Percentiles rank a stretch among this genome's conserved stretches.
phyloP scores from a whole-genome alignment of 1,284 basidiomycete species.

The Omphalotus olearius region DNA sequence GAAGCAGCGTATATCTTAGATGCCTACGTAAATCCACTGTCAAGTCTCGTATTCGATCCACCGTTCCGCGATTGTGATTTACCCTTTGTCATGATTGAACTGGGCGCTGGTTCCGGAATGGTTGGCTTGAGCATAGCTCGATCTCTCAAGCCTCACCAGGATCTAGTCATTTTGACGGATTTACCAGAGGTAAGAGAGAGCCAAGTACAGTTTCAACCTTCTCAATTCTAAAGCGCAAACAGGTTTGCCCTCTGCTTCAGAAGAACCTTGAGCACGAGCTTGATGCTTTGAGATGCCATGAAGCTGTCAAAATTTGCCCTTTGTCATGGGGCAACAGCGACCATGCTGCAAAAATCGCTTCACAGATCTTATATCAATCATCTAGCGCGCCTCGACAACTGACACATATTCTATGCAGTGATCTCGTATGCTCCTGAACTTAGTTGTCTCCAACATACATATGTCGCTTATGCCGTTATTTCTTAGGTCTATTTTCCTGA shows the following conservation, averaged over 20 bases:
- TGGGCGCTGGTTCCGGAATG: conserved; percentile 71
- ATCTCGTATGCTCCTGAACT: conserved; percentile 49
- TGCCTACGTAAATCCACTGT: conserved; percentile 44
- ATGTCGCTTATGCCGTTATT: conserved; percentile 3
- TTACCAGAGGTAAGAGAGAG: conserved; percentile 45
- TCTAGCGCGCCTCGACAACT: conserved; percentile 23
- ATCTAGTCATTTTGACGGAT: conserved; percentile 61
- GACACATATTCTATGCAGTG: conserved; percentile 71
- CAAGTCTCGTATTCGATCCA: conserved; percentile 52
- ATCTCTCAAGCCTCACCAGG: conserved; percentile 24
- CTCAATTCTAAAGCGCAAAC: neutral
- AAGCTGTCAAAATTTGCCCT: conserved; percentile 38
- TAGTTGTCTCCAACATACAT: neutral
- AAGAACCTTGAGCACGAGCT: conserved; percentile 36
- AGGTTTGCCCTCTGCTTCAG: conserved; percentile 58
- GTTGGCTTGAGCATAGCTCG: conserved; percentile 48
- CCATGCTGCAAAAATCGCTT: conserved; percentile 35
- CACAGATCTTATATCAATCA: conserved; percentile 22
- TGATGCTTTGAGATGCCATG: neutral
- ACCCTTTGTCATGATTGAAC: conserved; percentile 46
- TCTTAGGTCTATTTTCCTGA: conserved; percentile 72
- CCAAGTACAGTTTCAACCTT: neutral
- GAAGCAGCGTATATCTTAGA: conserved; percentile 67
- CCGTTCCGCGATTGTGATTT: conserved; percentile 32
- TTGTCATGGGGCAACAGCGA: conserved; percentile 62